Percentiles rank a stretch among this genome's conserved stretches.
Conservation (phyloP, 768 basidiomycete genomes). For the Podaxis carcinomalis region DNA sequence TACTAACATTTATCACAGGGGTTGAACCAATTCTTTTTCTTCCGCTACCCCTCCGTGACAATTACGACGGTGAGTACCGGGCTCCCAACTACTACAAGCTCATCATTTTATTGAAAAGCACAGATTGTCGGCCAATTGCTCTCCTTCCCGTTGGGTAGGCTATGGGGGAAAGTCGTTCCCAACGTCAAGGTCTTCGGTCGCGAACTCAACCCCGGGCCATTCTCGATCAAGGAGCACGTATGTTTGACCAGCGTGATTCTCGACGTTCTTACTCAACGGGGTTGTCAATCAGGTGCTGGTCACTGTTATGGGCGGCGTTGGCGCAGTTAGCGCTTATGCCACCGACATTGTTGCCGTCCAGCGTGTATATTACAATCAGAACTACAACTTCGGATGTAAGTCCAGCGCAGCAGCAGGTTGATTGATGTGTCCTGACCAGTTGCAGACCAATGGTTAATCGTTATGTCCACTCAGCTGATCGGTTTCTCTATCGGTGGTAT, state of each 20-base stretch:
- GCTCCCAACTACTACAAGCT: constrained; percentile 19
- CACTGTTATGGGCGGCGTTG: constrained; percentile 45
- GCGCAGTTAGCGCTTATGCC: constrained; percentile 57
- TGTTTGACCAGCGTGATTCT: constrained; percentile 20
- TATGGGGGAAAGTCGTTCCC: constrained; percentile 53
- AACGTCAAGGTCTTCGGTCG: constrained; percentile 48
- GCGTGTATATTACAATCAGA: constrained; percentile 65
- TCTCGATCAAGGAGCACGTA: constrained; percentile 73
- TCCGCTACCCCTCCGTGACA: constrained; percentile 66
- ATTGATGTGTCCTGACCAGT: neutral
- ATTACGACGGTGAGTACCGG: constrained; percentile 40
- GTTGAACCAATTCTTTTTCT: constrained; percentile 75
- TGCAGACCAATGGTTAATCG: constrained; percentile 73
- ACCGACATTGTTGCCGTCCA: constrained; percentile 79
- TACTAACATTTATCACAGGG: constrained; percentile 27
- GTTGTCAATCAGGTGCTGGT: constrained; percentile 40
- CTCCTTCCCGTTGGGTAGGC: constrained; percentile 59
- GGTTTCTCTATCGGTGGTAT: constrained; percentile 80
- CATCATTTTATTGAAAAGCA: neutral
- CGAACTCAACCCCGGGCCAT: constrained; percentile 62
- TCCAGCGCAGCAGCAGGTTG: neutral
- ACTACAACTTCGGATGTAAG: constrained; percentile 54
- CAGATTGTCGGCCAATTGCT: constrained; percentile 67
- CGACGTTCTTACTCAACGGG: constrained; percentile 21
- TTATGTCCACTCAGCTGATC: constrained; percentile 72